Conservation (phyloP, 305 asterid species). For the Plantago coronopus region DNA sequence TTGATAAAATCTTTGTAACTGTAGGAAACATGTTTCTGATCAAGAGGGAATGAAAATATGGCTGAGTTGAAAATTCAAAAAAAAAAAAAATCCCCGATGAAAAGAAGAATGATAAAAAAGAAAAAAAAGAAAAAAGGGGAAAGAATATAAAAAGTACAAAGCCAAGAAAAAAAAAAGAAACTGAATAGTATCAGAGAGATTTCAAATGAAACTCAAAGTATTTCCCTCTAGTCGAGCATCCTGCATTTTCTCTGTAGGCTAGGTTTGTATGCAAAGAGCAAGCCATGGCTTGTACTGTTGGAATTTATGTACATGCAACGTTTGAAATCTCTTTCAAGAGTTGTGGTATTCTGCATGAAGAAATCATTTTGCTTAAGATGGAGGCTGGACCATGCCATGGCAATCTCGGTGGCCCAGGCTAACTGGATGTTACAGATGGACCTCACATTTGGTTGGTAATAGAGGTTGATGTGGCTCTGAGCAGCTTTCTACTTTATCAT, state of each 20-base stretch:
- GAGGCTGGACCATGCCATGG: conserved; percentile 29
- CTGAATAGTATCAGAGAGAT: not conserved
- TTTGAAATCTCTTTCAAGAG: conserved; percentile 23
- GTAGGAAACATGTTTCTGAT: conserved; percentile 11
- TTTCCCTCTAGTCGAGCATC: conserved; percentile 15
- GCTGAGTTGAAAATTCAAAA: conserved; percentile 12
- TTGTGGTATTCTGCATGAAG: conserved; percentile 28
- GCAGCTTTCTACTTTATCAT: conserved; percentile 32
- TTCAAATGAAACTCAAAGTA: conserved; percentile 9
- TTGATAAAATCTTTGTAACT: conserved; percentile 23
- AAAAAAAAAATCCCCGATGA: conserved; percentile 32
- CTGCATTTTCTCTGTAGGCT: conserved; percentile 12
- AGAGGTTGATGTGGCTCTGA: conserved; percentile 39
- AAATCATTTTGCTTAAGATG: conserved; percentile 30
- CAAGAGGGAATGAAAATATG: conserved; percentile 14
- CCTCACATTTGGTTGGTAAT: conserved; percentile 32
- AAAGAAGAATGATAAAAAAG: conserved; percentile 27
- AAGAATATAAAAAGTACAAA: not conserved
- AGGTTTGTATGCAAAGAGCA: conserved; percentile 17
- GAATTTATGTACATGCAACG: conserved; percentile 22
- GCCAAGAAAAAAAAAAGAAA: not conserved
- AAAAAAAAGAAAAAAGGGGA: not conserved
- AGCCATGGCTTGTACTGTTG: conserved; percentile 24
- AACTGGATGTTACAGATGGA: conserved; percentile 32
- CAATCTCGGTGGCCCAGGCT: conserved; percentile 23